These are phyloP conservation scores for Neurospora crassa DNA, from an alignment of 2,329 filamentous ascomycete genomes.

Conservation along the genomic window DNA sequence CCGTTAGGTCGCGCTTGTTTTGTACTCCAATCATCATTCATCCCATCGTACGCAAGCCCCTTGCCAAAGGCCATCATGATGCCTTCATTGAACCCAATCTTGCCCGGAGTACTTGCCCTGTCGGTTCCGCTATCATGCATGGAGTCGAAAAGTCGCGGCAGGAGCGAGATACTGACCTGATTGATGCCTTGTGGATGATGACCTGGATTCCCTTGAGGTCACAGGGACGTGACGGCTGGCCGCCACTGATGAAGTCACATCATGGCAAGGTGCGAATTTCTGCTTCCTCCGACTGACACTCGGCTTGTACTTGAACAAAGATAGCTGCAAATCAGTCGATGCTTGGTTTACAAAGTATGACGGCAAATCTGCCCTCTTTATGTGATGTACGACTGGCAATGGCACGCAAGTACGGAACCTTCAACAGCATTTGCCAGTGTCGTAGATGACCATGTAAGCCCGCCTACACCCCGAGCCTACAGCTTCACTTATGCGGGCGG, in stretches of 20 bases:
- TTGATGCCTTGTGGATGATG: neutral
- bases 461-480: neutral
- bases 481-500: neutral
- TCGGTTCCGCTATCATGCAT: too few relatives aligned
- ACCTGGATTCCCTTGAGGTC: neutral
- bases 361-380: neutral
- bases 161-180: neutral
- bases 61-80: too few relatives aligned
- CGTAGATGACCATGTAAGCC: neutral
- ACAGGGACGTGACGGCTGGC: too few relatives aligned
- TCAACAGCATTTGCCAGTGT: neutral
- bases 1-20: neutral
- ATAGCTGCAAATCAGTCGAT: neutral
- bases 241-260: neutral
- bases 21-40: neutral
- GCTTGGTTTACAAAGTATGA: neutral
- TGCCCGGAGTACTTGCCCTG: neutral
- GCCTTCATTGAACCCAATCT: neutral
- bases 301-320: neutral
- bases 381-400: neutral
- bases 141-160: neutral
- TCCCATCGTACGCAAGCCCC: neutral
- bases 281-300: neutral
- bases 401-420: neutral
- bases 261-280: neutral